phyloP scores from a whole-genome alignment of 2,329 filamentous ascomycete genomes.

The Beauveria sp. region DNA sequence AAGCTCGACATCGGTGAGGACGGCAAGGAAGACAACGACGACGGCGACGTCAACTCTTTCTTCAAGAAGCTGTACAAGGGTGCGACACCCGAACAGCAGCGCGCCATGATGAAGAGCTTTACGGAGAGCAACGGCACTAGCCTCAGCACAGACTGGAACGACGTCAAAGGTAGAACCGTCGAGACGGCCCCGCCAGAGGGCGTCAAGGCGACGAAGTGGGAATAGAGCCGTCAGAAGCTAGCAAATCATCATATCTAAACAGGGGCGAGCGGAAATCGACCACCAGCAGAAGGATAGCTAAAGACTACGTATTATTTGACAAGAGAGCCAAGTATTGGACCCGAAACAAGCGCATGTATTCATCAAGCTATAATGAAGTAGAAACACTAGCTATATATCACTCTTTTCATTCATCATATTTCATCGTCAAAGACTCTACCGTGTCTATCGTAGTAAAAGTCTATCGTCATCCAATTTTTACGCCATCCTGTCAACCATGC shows the following conservation, averaged over 20 bases:
- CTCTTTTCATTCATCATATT: neutral
- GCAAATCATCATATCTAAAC: neutral
- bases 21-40: slow-evolving; percentile 48
- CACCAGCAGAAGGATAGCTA: neutral
- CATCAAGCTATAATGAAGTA: neutral
- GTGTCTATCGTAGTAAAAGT: neutral
- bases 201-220: slow-evolving; percentile 68
- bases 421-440: neutral
- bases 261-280: neutral
- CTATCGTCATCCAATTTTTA: neutral
- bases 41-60: slow-evolving; percentile 65
- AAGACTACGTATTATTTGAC: too few species aligned
- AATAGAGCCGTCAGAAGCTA: neutral
- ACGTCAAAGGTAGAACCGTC: slow-evolving; percentile 67
- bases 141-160: slow-evolving; percentile 84
- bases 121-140: slow-evolving; percentile 89
- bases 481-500: neutral
- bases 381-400: neutral
- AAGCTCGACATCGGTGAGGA: slow-evolving; percentile 45
- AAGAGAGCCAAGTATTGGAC: too few species aligned
- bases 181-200: slow-evolving; percentile 69
- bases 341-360: neutral
- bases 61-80: slow-evolving; percentile 84
- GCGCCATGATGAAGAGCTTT: slow-evolving; percentile 98
- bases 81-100: slow-evolving; percentile 69